phyloP scores from a whole-genome alignment of 257 asterid species.

The Galeopsis tetrahit region DNA sequence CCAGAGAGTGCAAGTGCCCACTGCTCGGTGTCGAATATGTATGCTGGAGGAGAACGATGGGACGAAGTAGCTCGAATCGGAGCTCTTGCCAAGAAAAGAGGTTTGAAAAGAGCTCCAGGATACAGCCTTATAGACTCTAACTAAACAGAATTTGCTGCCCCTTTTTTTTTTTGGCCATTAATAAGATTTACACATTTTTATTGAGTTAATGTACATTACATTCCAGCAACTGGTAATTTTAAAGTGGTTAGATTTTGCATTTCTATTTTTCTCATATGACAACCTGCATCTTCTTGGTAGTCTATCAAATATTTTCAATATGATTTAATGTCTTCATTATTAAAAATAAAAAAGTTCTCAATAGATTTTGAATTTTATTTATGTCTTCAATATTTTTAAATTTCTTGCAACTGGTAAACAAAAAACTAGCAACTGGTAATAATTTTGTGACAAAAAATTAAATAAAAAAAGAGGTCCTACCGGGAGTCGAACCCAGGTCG shows the following conservation, averaged over 20 bases:
- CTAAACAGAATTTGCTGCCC: conserved; percentile 13
- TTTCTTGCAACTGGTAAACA: too few relatives aligned
- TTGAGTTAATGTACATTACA: background rate
- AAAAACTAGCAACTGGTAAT: too few relatives aligned
- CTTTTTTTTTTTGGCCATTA: background rate
- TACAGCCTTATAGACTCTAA: conserved; percentile 48
- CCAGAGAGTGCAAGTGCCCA: conserved; percentile 47
- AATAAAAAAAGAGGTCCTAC: conserved; percentile 64
- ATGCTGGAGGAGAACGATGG: conserved; percentile 63
- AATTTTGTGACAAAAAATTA: too few relatives aligned
- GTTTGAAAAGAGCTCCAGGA: conserved; percentile 53
- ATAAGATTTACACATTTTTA: background rate
- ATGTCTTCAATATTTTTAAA: too few relatives aligned
- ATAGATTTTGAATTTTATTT: background rate
- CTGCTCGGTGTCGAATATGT: conserved; percentile 55
- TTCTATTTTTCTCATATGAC: background rate
- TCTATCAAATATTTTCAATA: too few relatives aligned
- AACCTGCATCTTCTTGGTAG: background rate
- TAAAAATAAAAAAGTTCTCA: background rate
- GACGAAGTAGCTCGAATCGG: conserved; percentile 49
- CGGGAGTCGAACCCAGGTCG: conserved; percentile 99
- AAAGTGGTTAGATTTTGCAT: background rate
- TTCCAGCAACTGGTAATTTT: background rate
- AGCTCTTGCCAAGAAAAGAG: conserved; percentile 46
- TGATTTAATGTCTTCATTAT: background rate